Conservation (phyloP, 1,284 basidiomycete genomes). For the Termitomyces sp. region DNA sequence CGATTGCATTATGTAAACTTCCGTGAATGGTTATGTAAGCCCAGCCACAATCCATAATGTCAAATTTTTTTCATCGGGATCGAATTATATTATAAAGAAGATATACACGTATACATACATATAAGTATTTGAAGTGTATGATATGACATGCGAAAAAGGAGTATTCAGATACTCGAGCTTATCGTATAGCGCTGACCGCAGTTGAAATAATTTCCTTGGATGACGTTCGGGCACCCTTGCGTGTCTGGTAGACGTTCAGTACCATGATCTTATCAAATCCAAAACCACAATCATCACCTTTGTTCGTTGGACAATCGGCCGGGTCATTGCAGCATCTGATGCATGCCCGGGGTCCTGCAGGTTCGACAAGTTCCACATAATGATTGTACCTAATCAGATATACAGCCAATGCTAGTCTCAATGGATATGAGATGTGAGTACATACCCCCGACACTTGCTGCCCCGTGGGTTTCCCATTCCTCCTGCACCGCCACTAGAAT, state of each 20-base stretch:
- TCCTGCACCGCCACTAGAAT: constrained; percentile 42
- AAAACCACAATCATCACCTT: constrained; percentile 25
- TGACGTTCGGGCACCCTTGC: constrained; percentile 30
- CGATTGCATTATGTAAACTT: too few relatives aligned
- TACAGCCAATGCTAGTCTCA: background rate
- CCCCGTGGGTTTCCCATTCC: constrained; percentile 43
- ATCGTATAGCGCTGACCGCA: constrained; percentile 15
- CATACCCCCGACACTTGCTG: constrained; percentile 41
- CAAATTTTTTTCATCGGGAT: too few relatives aligned
- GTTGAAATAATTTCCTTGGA: constrained; percentile 33
- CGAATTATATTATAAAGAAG: too few relatives aligned
- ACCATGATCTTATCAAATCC: background rate
- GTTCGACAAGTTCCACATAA: constrained; percentile 49
- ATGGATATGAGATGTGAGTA: constrained; percentile 4
- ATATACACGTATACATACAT: too few relatives aligned
- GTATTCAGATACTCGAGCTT: background rate
- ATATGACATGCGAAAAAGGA: background rate
- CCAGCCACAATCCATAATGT: too few relatives aligned
- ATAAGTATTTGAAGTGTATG: too few relatives aligned
- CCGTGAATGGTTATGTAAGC: too few relatives aligned
- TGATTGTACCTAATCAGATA: constrained; percentile 35
- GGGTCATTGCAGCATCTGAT: constrained; percentile 47
- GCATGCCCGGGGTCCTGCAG: constrained; percentile 37
- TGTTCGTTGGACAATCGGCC: constrained; percentile 38
- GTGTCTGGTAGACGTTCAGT: constrained; percentile 21